phyloP scores from a whole-genome alignment of 179 eudicot species.

The Beta corolliflora region DNA sequence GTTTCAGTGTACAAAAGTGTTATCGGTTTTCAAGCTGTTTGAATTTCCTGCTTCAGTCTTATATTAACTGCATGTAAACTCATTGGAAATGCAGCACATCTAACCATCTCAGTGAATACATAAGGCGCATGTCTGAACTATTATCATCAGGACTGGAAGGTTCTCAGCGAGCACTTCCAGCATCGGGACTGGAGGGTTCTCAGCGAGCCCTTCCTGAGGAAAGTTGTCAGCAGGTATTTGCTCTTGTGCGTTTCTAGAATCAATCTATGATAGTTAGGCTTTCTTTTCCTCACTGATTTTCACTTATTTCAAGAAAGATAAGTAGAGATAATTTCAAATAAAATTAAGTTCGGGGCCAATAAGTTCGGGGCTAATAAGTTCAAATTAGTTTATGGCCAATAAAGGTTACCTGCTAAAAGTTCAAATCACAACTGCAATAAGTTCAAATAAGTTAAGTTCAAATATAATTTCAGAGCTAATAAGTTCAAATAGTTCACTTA shows the following conservation, averaged over 20 bases:
- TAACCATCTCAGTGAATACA: constrained; percentile 34
- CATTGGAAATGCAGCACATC: constrained; percentile 36
- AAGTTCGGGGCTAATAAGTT: too few relatives aligned
- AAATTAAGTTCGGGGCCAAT: too few relatives aligned
- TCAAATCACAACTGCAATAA: too few relatives aligned
- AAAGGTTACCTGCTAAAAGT: too few relatives aligned
- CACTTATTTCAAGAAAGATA: too few relatives aligned
- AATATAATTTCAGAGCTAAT: too few relatives aligned
- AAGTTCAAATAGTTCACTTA: too few relatives aligned
- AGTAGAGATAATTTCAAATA: too few relatives aligned
- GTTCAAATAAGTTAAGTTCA: too few relatives aligned
- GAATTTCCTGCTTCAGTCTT: not conserved
- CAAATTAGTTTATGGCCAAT: too few relatives aligned
- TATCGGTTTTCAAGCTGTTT: not conserved
- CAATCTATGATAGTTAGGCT: too few relatives aligned
- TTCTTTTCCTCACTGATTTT: too few relatives aligned
- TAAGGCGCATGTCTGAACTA: constrained; percentile 24
- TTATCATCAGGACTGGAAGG: constrained; percentile 21
- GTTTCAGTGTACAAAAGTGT: not conserved
- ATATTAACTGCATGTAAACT: constrained; percentile 4
- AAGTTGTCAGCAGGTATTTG: constrained; percentile 24
- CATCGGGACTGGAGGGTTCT: not conserved
- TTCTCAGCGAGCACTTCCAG: constrained; percentile 12
- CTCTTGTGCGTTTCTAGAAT: not conserved
- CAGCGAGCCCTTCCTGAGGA: constrained; percentile 20